Percentiles rank a stretch among this genome's conserved stretches.
Evolutionary conservation across 257 asterid species (phyloP).

Genomic region (Striga asiatica): DNA sequence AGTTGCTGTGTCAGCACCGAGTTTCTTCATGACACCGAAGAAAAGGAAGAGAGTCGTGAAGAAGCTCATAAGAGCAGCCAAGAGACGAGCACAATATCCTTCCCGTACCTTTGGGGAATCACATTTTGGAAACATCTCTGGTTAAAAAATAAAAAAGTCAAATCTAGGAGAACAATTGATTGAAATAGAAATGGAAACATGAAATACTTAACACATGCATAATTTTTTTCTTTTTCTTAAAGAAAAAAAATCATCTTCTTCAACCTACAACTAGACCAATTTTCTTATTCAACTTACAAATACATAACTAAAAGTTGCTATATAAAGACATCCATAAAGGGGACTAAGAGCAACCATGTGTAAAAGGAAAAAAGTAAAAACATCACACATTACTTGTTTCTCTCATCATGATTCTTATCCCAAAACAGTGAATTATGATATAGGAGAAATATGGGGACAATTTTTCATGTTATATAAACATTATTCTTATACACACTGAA

Average conservation of each 20-base stretch:
- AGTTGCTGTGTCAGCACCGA: constrained; percentile 27
- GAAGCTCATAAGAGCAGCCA: constrained; percentile 53
- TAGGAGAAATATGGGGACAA: background rate
- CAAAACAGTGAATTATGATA: background rate
- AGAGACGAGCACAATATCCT: constrained; percentile 32
- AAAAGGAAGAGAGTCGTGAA: constrained; percentile 47
- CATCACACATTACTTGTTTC: background rate
- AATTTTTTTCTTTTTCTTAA: no score
- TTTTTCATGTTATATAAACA: background rate
- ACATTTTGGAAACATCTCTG: constrained; percentile 36
- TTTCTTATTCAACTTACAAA: no score
- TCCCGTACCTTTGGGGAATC: constrained; percentile 41
- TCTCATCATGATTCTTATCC: background rate
- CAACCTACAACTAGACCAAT: background rate
- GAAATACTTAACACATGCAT: no score
- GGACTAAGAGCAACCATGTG: background rate
- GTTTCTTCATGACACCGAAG: constrained; percentile 45
- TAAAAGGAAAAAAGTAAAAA: background rate
- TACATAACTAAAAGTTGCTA: no score
- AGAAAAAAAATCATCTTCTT: background rate
- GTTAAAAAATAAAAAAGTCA: background rate
- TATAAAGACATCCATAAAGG: background rate
- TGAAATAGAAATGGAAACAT: background rate
- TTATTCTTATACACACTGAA: background rate
- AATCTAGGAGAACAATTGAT: background rate